phyloP scores from a whole-genome alignment of 2,329 filamentous ascomycete species.

The Aspergillus intermedius region DNA sequence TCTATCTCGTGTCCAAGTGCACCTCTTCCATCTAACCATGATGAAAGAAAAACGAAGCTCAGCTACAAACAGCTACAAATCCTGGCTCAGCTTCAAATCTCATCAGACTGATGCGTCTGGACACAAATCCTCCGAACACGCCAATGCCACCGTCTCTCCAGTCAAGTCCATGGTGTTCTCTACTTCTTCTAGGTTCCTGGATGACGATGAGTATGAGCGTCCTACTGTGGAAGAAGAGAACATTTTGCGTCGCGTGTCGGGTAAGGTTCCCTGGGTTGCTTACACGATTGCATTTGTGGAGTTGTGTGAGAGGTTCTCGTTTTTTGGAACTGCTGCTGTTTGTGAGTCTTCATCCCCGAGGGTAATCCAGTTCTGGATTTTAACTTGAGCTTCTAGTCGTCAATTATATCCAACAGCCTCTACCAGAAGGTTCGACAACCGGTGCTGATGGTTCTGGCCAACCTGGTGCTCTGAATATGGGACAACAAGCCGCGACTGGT shows the following conservation, averaged over 20 bases:
- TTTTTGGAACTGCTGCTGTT: conserved; percentile 64
- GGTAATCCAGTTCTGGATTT: neutral
- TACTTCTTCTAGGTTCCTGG: neutral
- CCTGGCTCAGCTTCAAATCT: too few relatives aligned
- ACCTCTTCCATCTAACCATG: neutral
- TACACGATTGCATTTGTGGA: conserved; percentile 69
- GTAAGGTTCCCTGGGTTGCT: conserved; percentile 54
- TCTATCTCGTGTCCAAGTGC: neutral
- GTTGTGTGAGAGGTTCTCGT: conserved; percentile 69
- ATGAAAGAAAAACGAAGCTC: neutral
- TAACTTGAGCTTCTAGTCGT: conserved; percentile 38
- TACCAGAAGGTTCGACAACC: conserved; percentile 50
- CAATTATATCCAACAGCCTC: conserved; percentile 56
- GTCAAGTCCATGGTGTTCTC: neutral
- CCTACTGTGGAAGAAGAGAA: conserved; percentile 30
- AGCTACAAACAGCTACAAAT: neutral
- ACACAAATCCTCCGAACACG: neutral
- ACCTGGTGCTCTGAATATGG: conserved; percentile 53
- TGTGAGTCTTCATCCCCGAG: conserved; percentile 44
- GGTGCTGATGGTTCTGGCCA: conserved; percentile 36
- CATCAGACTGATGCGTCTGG: neutral
- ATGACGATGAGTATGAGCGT: conserved; percentile 7
- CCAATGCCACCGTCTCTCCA: neutral
- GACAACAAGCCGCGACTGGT: conserved; percentile 52
- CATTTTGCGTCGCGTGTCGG: conserved; percentile 31